Evolutionary conservation across 2,329 filamentous ascomycete genomes (phyloP), one percentile per base, ranked within the genome.

Genomic region (Neonectria faginata): DNA sequence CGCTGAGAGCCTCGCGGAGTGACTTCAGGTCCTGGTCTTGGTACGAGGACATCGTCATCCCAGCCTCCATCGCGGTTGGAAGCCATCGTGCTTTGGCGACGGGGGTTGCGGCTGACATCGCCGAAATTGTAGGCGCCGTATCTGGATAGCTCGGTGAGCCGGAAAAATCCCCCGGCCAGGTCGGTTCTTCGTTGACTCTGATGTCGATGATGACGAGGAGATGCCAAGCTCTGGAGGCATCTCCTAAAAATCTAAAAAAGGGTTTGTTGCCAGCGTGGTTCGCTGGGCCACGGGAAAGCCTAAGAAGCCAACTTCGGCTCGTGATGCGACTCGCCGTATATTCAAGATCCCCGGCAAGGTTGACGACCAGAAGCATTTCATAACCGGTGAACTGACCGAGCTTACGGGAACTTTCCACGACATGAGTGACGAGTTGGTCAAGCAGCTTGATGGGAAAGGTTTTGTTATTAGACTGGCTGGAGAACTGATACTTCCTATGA

Each of bases 311-410:
- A 57, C 69, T 66, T 73, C 70, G 64, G 77, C 79, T 14, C 77
- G 78, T 55, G 81, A 84, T 36, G 70, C 78, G 12, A 71, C 78
- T 65, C 83, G 85, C 44, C 84, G 84, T 53, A 85, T 86, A 31
- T 97, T 97, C 78, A 93, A 92, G 68, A 97, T 97, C 44, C 94
- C 94, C 0, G 89, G 88, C 14, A 93, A 92, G 75, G 94, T 97
- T 10, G 88, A 88, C 59, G 90, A 93, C 61, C 84, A 88, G 22
- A 92, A 89, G 67, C 91, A 94, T 73, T 84, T 89, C 41, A 84
- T 97, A 57, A 92, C 92, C 1, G 94, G 97, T 75, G 94, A 97
- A 75, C 79, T 91, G 31, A 97, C 93, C 0, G 94, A 97, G 75
- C 84, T 97, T 16, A 96, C 92, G 0, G 83, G 82, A 41, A 97